Evolutionary conservation across 2,329 filamentous ascomycete genomes (phyloP), one percentile per base, ranked within the genome.

Genomic region (Penicillium sp.): DNA sequence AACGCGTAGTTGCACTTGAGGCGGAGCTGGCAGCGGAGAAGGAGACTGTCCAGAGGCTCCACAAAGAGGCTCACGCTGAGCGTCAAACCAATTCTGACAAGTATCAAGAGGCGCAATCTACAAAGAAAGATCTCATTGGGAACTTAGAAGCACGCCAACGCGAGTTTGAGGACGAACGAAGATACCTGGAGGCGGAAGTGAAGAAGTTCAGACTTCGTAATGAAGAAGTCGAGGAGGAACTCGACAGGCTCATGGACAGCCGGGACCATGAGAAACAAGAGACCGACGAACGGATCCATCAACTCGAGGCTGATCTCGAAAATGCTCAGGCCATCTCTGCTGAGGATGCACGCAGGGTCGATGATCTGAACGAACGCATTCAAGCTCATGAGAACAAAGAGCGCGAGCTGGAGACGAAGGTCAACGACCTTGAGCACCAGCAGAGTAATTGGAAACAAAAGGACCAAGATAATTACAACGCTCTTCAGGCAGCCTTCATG

Each of bases 121-220:
- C 87, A 1, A 98, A 98, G 68, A 86, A 87, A 58, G 93, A 97
- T 66, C 80, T 98, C 8, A 82, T 98, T 70, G 85, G 88, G 55
- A 98, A 98, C 62, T 88, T 98, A 73, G 89, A 97, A 63, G 87
- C 90, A 10, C 80, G 94, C 55, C 89, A 96, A 68, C 82, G 82
- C 22, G 93, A 97, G 61, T 96, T 95, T 57, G 77, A 86, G 28
- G 82, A 84, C 40, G 91, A 97, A 67, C 82, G 93, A 31, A 88
- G 86, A 60, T 86, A 84, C 8, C 75, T 97, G 0, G 87, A 95
- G 57, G 77, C 81, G 13, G 90, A 97, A 64, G 83, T 93, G 47
- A 85, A 83, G 57, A 78, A 80, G 11, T 78, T 90, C 47, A 90
- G 86, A 61, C 76, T 84, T 44, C 86, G 84, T 42, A 74, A 93